These are phyloP conservation scores for Sporothrix brasiliensis DNA, from an alignment of 2,329 filamentous ascomycete species.

Conservation along the genomic window DNA sequence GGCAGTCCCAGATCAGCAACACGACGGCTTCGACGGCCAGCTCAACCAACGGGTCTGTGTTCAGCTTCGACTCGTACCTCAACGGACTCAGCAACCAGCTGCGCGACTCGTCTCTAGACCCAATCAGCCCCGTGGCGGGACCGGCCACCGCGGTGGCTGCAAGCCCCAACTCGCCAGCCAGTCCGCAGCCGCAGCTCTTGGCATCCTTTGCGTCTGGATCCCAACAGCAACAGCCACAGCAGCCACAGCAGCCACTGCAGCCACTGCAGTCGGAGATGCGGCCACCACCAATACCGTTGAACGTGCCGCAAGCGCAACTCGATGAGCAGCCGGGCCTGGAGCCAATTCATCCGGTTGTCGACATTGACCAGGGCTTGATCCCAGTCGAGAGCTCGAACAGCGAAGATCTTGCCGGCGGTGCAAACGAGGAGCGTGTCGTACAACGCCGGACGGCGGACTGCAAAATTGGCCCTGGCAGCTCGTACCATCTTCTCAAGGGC, in stretches of 20 bases:
- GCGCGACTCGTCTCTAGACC: slow-evolving; percentile 25
- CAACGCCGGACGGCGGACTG: slow-evolving; percentile 38
- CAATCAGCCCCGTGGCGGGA: slow-evolving; percentile 26
- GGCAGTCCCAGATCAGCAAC: slow-evolving; percentile 34
- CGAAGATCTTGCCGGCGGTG: neutral
- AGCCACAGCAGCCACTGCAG: neutral
- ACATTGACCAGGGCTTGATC: slow-evolving; percentile 36
- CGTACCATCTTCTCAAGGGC: slow-evolving; percentile 57
- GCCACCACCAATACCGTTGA: neutral
- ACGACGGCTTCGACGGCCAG: slow-evolving; percentile 33
- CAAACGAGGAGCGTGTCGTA: neutral
- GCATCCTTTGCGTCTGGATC: slow-evolving; percentile 26
- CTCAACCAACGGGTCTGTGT: slow-evolving; percentile 32
- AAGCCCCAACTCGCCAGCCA: slow-evolving; percentile 12
- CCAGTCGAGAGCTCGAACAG: slow-evolving; percentile 31
- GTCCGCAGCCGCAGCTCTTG: slow-evolving; percentile 7
- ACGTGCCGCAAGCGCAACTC: neutral
- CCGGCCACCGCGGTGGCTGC: neutral
- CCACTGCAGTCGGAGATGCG: neutral
- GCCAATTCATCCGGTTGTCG: neutral
- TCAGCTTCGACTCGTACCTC: slow-evolving; percentile 30
- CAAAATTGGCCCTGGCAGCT: slow-evolving; percentile 51
- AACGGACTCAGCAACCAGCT: neutral
- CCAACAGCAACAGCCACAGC: neutral
- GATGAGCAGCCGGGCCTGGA: slow-evolving; percentile 32